Evolutionary conservation across 495 filamentous ascomycete species (phyloP).

Genomic region (Neohortaea acidophila): DNA sequence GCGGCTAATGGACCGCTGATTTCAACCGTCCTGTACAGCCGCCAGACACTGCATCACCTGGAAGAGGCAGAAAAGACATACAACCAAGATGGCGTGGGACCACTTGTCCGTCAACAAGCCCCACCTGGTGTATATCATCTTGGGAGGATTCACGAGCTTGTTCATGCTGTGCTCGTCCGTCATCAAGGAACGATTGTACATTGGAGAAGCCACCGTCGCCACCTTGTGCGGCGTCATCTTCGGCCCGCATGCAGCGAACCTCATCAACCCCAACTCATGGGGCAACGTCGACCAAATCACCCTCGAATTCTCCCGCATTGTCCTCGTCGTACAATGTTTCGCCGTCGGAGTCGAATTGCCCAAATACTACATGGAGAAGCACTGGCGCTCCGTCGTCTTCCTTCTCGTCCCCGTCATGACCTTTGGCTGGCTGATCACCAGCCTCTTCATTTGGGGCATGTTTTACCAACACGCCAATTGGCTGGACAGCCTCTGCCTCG

Average conservation of each 20-base stretch:
- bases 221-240: conserved; percentile 96
- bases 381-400: conserved; percentile 86
- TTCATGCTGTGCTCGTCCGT: conserved; percentile 98
- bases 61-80: conserved; percentile 1
- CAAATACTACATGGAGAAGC: conserved; percentile 90
- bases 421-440: conserved; percentile 87
- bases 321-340: conserved; percentile 98
- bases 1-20: conserved; percentile 7
- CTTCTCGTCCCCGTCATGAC: conserved; percentile 94
- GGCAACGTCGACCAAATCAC: conserved; percentile 91
- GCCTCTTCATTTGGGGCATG: conserved; percentile 96
- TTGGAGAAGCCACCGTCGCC: conserved; percentile 94
- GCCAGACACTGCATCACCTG: not conserved
- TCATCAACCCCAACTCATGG: conserved; percentile 76
- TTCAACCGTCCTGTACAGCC: too few relatives aligned
- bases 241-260: conserved; percentile 81
- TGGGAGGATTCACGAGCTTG: conserved; percentile 91
- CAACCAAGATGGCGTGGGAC: conserved; percentile 66
- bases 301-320: conserved; percentile 90
- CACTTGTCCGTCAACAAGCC: conserved; percentile 85
- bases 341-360: conserved; percentile 98
- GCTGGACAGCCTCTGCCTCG: conserved; percentile 72
- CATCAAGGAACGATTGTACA: conserved; percentile 97
- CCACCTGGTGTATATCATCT: conserved; percentile 95
- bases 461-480: conserved; percentile 56